phyloP scores from a whole-genome alignment of 2,329 filamentous ascomycete species.

The Ceratocystis ficicola region DNA sequence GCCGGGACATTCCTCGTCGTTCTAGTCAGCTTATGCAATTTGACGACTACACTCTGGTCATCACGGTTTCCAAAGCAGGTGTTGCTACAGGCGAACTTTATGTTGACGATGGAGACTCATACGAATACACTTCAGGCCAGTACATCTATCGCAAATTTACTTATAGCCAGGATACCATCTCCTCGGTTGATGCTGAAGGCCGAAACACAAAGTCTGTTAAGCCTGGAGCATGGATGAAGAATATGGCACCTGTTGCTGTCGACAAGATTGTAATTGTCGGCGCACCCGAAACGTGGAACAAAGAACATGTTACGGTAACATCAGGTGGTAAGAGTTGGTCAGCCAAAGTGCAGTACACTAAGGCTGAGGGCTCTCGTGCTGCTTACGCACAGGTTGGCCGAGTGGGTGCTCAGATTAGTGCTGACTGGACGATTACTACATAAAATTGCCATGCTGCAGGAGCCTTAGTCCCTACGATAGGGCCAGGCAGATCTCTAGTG shows the following conservation, averaged over 20 bases:
- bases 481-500: not conserved
- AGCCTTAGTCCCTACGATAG: not conserved
- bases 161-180: conserved; percentile 49
- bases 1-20: conserved; percentile 75
- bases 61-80: conserved; percentile 36
- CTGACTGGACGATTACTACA: conserved; percentile 40
- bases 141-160: conserved; percentile 77
- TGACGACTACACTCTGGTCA: conserved; percentile 86
- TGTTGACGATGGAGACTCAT: conserved; percentile 85
- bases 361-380: conserved; percentile 36
- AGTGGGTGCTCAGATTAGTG: conserved; percentile 40
- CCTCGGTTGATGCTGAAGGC: conserved; percentile 54
- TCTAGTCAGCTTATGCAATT: conserved; percentile 82
- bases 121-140: conserved; percentile 72
- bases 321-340: conserved; percentile 43
- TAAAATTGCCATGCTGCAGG: conserved; percentile 4
- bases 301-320: conserved; percentile 46
- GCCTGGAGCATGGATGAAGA: conserved; percentile 62
- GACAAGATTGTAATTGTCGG: conserved; percentile 79
- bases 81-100: conserved; percentile 74
- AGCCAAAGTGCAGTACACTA: conserved; percentile 48
- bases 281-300: conserved; percentile 58
- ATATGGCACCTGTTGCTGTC: conserved; percentile 63
- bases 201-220: conserved; percentile 42
- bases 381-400: conserved; percentile 43